Conservation (phyloP, 352 stramenopile species). For the Phytophthora sojae region DNA sequence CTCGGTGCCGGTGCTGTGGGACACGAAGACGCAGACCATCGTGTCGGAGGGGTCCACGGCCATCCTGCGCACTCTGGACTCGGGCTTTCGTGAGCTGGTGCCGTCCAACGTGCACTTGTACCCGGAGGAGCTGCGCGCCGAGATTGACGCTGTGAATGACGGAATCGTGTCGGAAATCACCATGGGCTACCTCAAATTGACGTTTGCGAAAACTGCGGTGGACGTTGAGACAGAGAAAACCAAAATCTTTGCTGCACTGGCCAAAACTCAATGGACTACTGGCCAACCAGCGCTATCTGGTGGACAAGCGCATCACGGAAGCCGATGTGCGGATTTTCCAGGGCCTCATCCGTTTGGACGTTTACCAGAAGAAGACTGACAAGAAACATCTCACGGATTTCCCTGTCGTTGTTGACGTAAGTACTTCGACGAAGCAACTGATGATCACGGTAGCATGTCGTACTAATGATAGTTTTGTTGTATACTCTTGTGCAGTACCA, state of each 20-base stretch:
- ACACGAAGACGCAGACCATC: conserved; percentile 67
- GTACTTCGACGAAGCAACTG: background rate
- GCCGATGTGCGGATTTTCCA: conserved; percentile 47
- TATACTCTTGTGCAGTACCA: conserved; percentile 50
- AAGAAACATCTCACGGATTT: conserved; percentile 60
- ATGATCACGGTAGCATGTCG: background rate
- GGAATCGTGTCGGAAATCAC: conserved; percentile 68
- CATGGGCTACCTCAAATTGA: conserved; percentile 57
- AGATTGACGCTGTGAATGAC: conserved; percentile 74
- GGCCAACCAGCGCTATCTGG: conserved; percentile 18
- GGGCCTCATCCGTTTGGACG: conserved; percentile 38
- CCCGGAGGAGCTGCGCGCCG: conserved; percentile 43
- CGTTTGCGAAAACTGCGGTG: conserved; percentile 66
- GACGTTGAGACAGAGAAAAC: conserved; percentile 37
- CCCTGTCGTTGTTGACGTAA: conserved; percentile 39
- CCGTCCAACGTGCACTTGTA: conserved; percentile 50
- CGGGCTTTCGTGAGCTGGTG: conserved; percentile 49
- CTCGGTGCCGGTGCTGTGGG: conserved; percentile 74
- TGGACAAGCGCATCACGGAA: conserved; percentile 37
- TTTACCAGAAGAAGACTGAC: conserved; percentile 19
- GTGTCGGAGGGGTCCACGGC: conserved; percentile 43
- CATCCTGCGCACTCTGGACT: conserved; percentile 77
- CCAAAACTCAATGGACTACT: conserved; percentile 35
- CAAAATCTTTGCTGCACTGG: too few relatives aligned
- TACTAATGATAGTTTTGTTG: background rate